Conservation (phyloP, 257 asterid genomes). For the Eustoma russellianum region DNA sequence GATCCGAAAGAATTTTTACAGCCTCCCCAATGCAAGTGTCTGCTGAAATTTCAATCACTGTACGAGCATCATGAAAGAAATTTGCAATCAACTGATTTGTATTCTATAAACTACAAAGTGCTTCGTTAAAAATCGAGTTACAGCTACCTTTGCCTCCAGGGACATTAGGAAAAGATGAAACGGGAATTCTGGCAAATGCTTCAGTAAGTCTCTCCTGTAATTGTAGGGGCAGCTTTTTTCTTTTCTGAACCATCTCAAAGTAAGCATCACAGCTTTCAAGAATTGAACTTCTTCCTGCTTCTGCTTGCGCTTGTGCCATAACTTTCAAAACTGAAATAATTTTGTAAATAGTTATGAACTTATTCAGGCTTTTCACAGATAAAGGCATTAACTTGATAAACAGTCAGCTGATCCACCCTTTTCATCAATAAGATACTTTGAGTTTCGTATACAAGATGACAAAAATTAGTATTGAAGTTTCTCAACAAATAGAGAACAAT, state of each 20-base stretch:
- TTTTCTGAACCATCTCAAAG: slow-evolving; percentile 55
- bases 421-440: too few species aligned
- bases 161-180: slow-evolving; percentile 69
- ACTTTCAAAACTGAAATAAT: too few species aligned
- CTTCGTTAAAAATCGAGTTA: neutral
- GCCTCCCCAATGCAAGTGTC: slow-evolving; percentile 62
- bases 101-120: neutral
- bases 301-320: slow-evolving; percentile 24
- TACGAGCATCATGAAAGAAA: slow-evolving; percentile 1
- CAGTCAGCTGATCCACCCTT: too few species aligned
- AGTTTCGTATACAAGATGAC: too few species aligned
- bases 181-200: slow-evolving; percentile 62
- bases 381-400: too few species aligned
- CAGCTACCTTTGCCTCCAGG: slow-evolving; percentile 74
- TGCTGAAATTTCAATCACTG: slow-evolving; percentile 71
- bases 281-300: slow-evolving; percentile 10
- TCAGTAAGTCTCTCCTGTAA: slow-evolving; percentile 59
- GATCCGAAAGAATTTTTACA: slow-evolving; percentile 57
- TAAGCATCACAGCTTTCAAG: slow-evolving; percentile 54
- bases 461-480: too few species aligned
- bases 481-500: too few species aligned
- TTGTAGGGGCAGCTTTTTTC: slow-evolving; percentile 48
- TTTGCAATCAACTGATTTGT: neutral
- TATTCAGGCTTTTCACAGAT: too few species aligned
- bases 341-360: too few species aligned